phyloP scores from a whole-genome alignment of 1,284 basidiomycete genomes.

The Chalciporus piperatoides region DNA sequence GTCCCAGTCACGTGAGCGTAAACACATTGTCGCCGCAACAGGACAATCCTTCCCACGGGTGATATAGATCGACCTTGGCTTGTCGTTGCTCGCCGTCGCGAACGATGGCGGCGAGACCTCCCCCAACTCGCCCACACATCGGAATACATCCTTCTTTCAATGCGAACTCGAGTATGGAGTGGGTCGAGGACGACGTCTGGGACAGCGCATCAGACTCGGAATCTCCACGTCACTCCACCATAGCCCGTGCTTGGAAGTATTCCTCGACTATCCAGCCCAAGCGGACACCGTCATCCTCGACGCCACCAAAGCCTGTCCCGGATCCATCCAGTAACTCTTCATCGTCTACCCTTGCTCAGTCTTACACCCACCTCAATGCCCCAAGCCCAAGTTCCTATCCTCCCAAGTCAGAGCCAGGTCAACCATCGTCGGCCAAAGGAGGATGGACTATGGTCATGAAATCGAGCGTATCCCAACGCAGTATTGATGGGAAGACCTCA shows the following conservation, averaged over 20 bases:
- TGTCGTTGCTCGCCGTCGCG: slow-evolving; percentile 19
- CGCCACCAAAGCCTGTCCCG: slow-evolving; percentile 59
- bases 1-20: not conserved
- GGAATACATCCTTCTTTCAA: slow-evolving; percentile 55
- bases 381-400: slow-evolving; percentile 78
- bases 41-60: slow-evolving; percentile 15
- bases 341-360: slow-evolving; percentile 69
- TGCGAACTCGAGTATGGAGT: slow-evolving; percentile 50
- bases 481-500: slow-evolving; percentile 30
- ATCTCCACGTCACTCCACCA: slow-evolving; percentile 50
- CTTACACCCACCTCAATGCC: slow-evolving; percentile 75
- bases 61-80: not conserved
- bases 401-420: slow-evolving; percentile 40
- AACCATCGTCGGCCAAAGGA: slow-evolving; percentile 41
- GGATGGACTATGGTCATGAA: slow-evolving; percentile 73
- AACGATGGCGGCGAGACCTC: slow-evolving; percentile 62
- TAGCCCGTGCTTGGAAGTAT: slow-evolving; percentile 47
- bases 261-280: slow-evolving; percentile 31
- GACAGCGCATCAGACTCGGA: slow-evolving; percentile 85
- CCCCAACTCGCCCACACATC: slow-evolving; percentile 73
- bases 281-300: slow-evolving; percentile 36
- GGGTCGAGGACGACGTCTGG: slow-evolving; percentile 88
- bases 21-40: not conserved
- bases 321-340: slow-evolving; percentile 49
- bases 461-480: slow-evolving; percentile 28